phyloP scores from a whole-genome alignment of 2,329 filamentous ascomycete species.

The Verticillium dahliae region DNA sequence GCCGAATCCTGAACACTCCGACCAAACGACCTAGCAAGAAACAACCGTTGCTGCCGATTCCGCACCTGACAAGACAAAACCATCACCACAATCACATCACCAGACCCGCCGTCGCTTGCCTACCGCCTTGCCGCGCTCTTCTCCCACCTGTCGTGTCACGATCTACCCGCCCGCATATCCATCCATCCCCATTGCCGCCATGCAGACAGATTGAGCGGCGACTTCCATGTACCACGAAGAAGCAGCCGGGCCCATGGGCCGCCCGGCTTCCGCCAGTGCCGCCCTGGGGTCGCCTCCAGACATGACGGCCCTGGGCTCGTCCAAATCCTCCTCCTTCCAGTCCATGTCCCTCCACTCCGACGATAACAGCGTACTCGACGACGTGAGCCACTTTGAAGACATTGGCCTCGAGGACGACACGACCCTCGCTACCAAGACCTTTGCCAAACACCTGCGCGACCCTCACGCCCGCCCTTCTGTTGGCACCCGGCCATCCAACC shows the following conservation, averaged over 20 bases:
- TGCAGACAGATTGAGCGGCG: neutral
- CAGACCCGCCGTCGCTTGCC: neutral
- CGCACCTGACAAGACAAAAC: neutral
- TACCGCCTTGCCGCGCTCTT: neutral
- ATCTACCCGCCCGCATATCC: neutral
- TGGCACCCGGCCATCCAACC: constrained; percentile 11
- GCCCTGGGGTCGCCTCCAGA: constrained; percentile 58
- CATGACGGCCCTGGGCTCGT: constrained; percentile 78
- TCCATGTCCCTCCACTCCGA: constrained; percentile 53
- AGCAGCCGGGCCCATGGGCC: neutral
- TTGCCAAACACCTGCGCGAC: neutral
- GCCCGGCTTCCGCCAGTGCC: neutral
- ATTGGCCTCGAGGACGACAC: constrained; percentile 72
- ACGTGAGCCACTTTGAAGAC: constrained; percentile 84
- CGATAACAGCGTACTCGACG: constrained; percentile 62
- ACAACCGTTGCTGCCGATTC: neutral
- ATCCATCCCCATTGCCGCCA: neutral
- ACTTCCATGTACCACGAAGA: constrained; percentile 1
- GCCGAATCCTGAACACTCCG: neutral
- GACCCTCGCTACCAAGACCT: constrained; percentile 16
- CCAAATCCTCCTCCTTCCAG: constrained; percentile 82
- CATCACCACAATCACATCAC: neutral
- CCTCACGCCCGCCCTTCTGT: constrained; percentile 11
- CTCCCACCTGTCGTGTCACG: neutral
- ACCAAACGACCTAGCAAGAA: neutral